Conservation (phyloP, 2,329 filamentous ascomycete species). For the Dactylellina haptotyla region DNA sequence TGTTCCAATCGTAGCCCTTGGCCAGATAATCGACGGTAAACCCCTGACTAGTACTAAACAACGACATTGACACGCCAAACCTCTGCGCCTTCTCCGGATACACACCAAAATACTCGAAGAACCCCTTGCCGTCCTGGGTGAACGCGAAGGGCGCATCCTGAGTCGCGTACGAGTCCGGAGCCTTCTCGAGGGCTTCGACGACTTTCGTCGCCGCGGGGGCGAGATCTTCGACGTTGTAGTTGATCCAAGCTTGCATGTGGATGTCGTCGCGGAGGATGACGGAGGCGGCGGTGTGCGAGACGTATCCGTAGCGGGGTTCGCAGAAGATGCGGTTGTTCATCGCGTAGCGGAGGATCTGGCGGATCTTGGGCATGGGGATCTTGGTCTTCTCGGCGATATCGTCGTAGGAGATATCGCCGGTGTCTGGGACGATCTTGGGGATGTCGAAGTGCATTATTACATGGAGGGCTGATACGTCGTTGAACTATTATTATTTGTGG, state of each 20-base stretch:
- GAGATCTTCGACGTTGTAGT: conserved; percentile 67
- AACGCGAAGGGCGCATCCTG: conserved; percentile 59
- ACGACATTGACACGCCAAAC: conserved; percentile 69
- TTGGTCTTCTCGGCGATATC: conserved; percentile 23
- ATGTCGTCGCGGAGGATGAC: conserved; percentile 65
- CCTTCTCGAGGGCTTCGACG: conserved; percentile 57
- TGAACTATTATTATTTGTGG: conserved; percentile 10
- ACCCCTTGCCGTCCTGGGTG: conserved; percentile 56
- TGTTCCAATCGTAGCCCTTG: conserved; percentile 67
- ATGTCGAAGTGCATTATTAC: conserved; percentile 45
- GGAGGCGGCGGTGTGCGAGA: conserved; percentile 69
- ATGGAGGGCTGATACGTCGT: conserved; percentile 30
- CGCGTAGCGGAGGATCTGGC: conserved; percentile 67
- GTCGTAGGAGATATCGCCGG: conserved; percentile 32
- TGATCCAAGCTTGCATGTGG: conserved; percentile 67
- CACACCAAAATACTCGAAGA: conserved; percentile 60
- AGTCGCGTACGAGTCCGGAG: conserved; percentile 55
- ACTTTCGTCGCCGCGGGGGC: conserved; percentile 56
- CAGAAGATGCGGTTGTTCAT: conserved; percentile 70
- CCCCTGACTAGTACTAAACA: conserved; percentile 68
- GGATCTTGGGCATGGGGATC: conserved; percentile 64
- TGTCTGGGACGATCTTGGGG: conserved; percentile 21
- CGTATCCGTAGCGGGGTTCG: conserved; percentile 65
- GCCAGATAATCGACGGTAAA: conserved; percentile 68
- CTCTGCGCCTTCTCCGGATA: conserved; percentile 62